Percentiles rank a stretch among this genome's conserved stretches.
Evolutionary conservation across 129 eudicot genomes (phyloP).

Genomic region (Artemisia argyi): DNA sequence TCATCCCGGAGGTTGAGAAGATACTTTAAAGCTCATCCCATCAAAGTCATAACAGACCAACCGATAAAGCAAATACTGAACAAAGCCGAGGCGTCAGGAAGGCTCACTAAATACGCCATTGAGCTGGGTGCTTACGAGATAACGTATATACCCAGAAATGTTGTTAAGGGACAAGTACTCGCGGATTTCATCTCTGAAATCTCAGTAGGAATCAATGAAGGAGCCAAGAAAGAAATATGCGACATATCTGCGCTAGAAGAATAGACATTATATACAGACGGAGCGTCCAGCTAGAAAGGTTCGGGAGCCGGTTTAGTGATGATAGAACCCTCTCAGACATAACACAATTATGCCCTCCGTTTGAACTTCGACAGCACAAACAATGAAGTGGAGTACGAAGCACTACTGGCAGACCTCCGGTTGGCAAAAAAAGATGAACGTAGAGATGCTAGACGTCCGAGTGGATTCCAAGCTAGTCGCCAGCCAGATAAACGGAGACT

Average conservation of each 20-base stretch:
- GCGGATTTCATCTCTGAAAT: not conserved
- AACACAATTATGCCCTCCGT: not conserved
- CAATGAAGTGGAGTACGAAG: not conserved
- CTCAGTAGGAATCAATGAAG: not conserved
- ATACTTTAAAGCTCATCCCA: too few species aligned
- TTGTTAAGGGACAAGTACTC: too few species aligned
- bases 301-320: not conserved
- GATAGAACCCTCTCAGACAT: not conserved
- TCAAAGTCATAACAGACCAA: too few species aligned
- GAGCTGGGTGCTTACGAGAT: not conserved
- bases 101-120: not conserved
- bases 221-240: not conserved
- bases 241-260: not conserved
- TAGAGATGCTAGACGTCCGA: not conserved
- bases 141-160: too few species aligned
- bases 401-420: not conserved
- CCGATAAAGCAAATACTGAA: too few species aligned
- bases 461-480: not conserved
- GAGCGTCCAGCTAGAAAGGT: too few species aligned
- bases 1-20: not conserved
- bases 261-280: too few species aligned
- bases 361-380: not conserved
- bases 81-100: not conserved
- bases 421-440: not conserved
- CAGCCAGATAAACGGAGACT: not conserved